Percentiles rank a stretch among this genome's conserved stretches.
These are phyloP conservation scores for Endoconidiophora laricicola DNA, from an alignment of 2,329 filamentous ascomycete species.

Conservation along the genomic window DNA sequence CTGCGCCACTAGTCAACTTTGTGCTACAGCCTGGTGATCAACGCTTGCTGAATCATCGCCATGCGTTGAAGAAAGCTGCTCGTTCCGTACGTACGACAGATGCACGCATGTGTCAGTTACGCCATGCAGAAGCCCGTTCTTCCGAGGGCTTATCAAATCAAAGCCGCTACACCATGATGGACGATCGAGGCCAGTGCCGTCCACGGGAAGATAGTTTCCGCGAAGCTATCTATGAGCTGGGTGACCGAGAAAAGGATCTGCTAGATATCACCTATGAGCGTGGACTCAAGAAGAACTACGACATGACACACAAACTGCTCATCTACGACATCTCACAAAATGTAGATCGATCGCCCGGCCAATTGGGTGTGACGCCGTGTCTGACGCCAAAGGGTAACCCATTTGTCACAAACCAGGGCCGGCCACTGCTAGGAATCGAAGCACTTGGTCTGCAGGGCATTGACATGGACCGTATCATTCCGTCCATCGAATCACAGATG, in stretches of 20 bases:
- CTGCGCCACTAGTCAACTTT: conserved; percentile 44
- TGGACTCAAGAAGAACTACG: conserved; percentile 22
- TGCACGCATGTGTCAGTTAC: conserved; percentile 41
- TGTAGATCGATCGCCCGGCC: conserved; percentile 40
- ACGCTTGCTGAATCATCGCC: conserved; percentile 32
- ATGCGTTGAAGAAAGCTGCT: conserved; percentile 25
- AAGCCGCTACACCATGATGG: conserved; percentile 44
- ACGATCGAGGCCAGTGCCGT: conserved; percentile 30
- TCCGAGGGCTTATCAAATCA: conserved; percentile 27
- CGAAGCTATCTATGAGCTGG: conserved; percentile 31
- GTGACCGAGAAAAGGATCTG: conserved; percentile 46
- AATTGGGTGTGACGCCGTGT: conserved; percentile 45
- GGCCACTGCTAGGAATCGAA: conserved; percentile 46
- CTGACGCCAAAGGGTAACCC: conserved; percentile 49
- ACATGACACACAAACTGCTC: conserved; percentile 29
- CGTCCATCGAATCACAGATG: conserved; percentile 44
- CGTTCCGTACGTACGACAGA: conserved; percentile 19
- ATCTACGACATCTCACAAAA: conserved; percentile 57
- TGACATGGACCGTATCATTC: conserved; percentile 41
- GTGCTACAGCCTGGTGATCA: conserved; percentile 39
- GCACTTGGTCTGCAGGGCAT: conserved; percentile 51
- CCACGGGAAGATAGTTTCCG: conserved; percentile 39
- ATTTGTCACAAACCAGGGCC: conserved; percentile 42
- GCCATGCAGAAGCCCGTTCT: conserved; percentile 40
- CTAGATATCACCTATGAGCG: conserved; percentile 46